Evolutionary conservation across 2,329 filamentous ascomycete species (phyloP).

Genomic region (Claviceps sp.): DNA sequence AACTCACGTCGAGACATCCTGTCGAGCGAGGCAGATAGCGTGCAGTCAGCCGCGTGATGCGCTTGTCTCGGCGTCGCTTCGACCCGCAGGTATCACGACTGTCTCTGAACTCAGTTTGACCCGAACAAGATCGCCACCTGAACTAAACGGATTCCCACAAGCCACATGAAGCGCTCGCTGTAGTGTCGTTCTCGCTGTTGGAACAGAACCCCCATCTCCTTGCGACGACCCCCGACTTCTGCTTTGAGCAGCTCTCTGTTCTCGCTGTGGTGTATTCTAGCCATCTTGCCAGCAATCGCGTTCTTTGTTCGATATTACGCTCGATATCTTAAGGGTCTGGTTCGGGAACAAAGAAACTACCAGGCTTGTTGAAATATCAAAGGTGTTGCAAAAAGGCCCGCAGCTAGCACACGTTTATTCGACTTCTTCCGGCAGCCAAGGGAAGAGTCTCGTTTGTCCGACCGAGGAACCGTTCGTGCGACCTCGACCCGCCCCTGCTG

Average conservation of each 20-base stretch:
- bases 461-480: neutral
- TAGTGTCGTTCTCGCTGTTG: conserved; percentile 3
- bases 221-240: neutral
- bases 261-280: neutral
- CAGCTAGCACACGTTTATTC: neutral
- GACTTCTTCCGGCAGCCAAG: neutral
- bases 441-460: neutral
- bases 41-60: neutral
- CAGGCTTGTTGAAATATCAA: neutral
- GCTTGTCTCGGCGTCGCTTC: neutral
- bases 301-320: neutral
- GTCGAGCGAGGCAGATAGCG: neutral
- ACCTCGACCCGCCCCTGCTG: neutral
- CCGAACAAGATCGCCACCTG: conserved; percentile 2
- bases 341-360: neutral
- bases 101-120: neutral
- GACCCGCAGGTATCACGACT: neutral
- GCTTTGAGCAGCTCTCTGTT: neutral
- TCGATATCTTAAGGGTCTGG: neutral
- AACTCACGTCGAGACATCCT: neutral
- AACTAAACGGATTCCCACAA: conserved; percentile 4
- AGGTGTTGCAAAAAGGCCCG: neutral
- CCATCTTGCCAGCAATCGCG: neutral
- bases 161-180: neutral
- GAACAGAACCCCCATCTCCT: neutral